Evolutionary conservation across 2,329 filamentous ascomycete genomes (phyloP), one percentile per base, ranked within the genome.

Genomic region (Sporothrix pseudoabietina): DNA sequence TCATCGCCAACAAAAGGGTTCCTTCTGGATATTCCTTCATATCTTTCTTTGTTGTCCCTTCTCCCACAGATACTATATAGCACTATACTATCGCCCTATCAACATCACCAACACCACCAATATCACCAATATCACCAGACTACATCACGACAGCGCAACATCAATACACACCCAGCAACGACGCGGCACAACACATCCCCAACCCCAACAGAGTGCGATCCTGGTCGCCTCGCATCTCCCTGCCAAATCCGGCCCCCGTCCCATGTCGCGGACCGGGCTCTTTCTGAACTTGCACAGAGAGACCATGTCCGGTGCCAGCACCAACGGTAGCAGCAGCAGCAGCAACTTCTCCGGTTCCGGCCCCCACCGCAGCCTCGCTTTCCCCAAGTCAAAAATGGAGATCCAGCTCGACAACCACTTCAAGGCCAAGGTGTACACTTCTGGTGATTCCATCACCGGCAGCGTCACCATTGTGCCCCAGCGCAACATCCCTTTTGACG

Each of bases 391-490:
- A 71, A 82, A 80, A 77, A 83, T 89, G 77, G 81, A 82, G 59
- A 81, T 89, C 79, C 80, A 82, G 70, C 82, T 89, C 70, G 82
- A 87, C 77, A 82, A 85, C 78, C 85, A 89, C 81, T 88, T 83
- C 80, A 82, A 77, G 75, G 84, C 85, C 78, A 87, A 86, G 78
- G 83, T 88, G 65, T 89, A 89, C 80, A 87, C 85, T 4, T 86
- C 87, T 0, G 83, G 83, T n/a, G 86, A 86, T 16, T 79, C 82
- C 75, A 81, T 89, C 68, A 80, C 82, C 10, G 87, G 87, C 71
- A 80, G 83, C 57, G 85, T 85, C 75, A 79, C 82, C 72, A 83
- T 89, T 78, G 82, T 79, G 49, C 80, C 84, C 10, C 78, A 79
- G 59, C 82, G 81, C 66, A 84, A 88, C 76, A 82, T 84, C 22